These are phyloP conservation scores for Pythium aphanidermatum DNA, from an alignment of 352 stramenopile genomes.

Conservation along the genomic window DNA sequence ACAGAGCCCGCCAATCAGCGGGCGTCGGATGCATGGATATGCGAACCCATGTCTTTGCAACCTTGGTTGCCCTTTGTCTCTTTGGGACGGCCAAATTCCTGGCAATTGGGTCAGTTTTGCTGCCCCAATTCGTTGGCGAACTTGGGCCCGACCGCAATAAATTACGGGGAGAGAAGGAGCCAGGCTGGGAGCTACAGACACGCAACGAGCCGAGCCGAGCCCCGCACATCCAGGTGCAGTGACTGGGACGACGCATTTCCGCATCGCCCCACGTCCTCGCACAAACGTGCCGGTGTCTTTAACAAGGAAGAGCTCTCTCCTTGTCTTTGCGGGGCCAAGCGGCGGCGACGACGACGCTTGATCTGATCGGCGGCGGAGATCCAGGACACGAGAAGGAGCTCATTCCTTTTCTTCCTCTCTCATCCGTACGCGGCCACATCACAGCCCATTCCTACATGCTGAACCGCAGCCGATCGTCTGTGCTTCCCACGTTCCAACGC, in stretches of 20 bases:
- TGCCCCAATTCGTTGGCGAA: no score
- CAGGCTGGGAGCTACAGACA: no score
- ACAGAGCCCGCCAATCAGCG: conserved; percentile 22
- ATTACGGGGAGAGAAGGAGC: background rate
- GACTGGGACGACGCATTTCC: conserved; percentile 13
- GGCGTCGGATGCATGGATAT: conserved; percentile 13
- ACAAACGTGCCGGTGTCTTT: conserved; percentile 17
- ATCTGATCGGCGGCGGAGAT: background rate
- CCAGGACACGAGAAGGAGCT: no score
- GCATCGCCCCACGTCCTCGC: conserved; percentile 8
- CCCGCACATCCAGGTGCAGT: background rate
- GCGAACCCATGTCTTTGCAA: conserved; percentile 23
- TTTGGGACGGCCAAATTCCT: background rate
- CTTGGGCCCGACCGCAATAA: background rate
- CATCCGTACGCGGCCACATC: background rate
- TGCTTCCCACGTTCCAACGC: conserved; percentile 41
- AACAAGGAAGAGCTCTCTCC: conserved; percentile 13
- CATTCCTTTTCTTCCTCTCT: conserved; percentile 18
- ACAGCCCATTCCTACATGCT: conserved; percentile 28
- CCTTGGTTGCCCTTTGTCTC: conserved; percentile 4
- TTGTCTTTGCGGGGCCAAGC: background rate
- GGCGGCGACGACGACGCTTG: no score
- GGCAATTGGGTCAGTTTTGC: no score
- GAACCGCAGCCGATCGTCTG: conserved; percentile 25
- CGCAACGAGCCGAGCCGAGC: no score